Conservation (phyloP, 139 green algal species). For the Pleodorina starrii region DNA sequence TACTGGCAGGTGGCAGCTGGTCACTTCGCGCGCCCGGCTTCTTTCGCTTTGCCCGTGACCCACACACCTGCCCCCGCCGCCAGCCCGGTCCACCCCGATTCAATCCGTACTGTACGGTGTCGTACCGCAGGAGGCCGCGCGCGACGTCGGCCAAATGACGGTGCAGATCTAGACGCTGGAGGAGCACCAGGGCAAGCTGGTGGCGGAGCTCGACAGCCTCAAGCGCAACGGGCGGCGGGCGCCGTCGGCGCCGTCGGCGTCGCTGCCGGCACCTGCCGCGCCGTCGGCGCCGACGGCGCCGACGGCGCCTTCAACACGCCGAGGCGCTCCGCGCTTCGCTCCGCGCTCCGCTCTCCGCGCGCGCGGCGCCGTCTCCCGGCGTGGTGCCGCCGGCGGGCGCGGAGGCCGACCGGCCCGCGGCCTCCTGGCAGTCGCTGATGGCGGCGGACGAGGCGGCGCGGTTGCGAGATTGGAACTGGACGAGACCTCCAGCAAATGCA, state of each 20-base stretch:
- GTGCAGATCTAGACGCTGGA: background rate
- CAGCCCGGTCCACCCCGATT: too few species aligned
- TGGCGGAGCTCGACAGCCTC: background rate
- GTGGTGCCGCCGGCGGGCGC: background rate
- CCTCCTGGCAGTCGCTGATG: background rate
- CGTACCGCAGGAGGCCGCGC: conserved; percentile 44
- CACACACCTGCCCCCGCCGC: too few species aligned
- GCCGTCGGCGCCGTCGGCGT: background rate
- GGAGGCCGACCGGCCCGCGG: too few species aligned
- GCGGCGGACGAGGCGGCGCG: conserved; percentile 33
- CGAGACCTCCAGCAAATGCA: background rate
- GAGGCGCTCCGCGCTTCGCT: background rate
- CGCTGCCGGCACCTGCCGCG: background rate
- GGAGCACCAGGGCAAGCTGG: background rate
- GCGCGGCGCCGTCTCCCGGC: background rate
- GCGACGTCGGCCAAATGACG: conserved; percentile 27
- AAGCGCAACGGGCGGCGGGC: background rate
- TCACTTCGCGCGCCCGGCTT: too few species aligned
- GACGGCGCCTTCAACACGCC: too few species aligned
- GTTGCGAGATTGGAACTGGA: conserved; percentile 28
- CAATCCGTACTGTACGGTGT: too few species aligned
- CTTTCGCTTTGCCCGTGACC: too few species aligned
- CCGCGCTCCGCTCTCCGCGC: background rate
- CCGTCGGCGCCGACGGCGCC: too few species aligned
- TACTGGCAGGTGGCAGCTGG: too few species aligned